Conservation (phyloP, 2,329 filamentous ascomycete species). For the Diaporthe amygdali region DNA sequence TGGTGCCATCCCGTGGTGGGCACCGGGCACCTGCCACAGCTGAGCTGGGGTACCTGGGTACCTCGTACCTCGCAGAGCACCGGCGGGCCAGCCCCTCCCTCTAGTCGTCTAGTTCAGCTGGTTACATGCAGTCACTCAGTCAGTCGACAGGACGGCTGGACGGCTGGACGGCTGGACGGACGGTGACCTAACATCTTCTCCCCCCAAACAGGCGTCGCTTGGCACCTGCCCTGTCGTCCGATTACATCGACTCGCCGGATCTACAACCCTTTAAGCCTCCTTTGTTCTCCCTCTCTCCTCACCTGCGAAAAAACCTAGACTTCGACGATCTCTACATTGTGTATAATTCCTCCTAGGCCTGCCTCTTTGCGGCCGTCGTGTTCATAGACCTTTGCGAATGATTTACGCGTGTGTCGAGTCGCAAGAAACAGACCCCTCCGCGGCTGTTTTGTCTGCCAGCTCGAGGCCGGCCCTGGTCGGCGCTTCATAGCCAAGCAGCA, state of each 20-base stretch:
- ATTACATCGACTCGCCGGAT: constrained; percentile 18
- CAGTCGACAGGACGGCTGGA: neutral
- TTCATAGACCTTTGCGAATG: constrained; percentile 23
- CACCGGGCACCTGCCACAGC: neutral
- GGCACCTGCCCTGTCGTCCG: constrained; percentile 4
- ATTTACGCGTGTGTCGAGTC: constrained; percentile 16
- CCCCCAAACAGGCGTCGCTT: neutral
- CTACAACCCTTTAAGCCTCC: neutral
- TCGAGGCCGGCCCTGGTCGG: constrained; percentile 19
- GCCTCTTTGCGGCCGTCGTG: constrained; percentile 5
- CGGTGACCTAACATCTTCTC: neutral
- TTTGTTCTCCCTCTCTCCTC: constrained; percentile 6
- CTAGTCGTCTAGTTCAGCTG: too few relatives aligned
- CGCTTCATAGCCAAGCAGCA: constrained; percentile 17
- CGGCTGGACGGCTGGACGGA: too few relatives aligned
- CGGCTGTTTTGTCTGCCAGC: constrained; percentile 19
- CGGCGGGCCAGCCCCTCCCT: neutral
- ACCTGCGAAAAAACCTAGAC: constrained; percentile 1
- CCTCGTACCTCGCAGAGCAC: neutral
- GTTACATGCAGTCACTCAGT: too few relatives aligned
- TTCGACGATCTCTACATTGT: constrained; percentile 9
- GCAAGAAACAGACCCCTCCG: constrained; percentile 6
- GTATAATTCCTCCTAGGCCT: constrained; percentile 9
- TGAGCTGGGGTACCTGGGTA: neutral
- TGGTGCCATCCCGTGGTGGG: neutral